phyloP scores from a whole-genome alignment of 805 yeast genomes.

The Barnettozyma siamensis region DNA sequence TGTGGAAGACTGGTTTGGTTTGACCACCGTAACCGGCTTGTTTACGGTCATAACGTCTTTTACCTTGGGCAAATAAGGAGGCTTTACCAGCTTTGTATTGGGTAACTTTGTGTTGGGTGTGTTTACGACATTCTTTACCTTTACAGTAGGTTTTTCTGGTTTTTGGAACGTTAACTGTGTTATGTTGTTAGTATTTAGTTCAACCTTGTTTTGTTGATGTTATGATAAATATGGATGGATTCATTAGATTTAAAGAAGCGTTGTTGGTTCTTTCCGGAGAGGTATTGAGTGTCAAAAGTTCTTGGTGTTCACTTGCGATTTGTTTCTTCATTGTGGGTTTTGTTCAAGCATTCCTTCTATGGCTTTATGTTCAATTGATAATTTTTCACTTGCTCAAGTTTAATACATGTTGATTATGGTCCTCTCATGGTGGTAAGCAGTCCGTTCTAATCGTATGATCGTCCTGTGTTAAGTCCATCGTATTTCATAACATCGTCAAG shows the following conservation, averaged over 20 bases:
- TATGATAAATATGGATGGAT: neutral
- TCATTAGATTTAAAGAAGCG: neutral
- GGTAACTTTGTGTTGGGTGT: slow-evolving; percentile 99
- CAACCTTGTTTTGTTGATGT: neutral
- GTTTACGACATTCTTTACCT: slow-evolving; percentile 98
- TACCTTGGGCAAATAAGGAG: slow-evolving; percentile 98
- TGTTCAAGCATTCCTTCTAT: too few species aligned
- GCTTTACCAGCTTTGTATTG: slow-evolving; percentile 99
- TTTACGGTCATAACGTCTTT: slow-evolving; percentile 99
- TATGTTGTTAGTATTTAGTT: slow-evolving; percentile 21
- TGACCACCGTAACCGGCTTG: slow-evolving; percentile 99
- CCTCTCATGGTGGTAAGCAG: too few species aligned
- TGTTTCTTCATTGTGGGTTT: too few species aligned
- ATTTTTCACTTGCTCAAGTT: too few species aligned
- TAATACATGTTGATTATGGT: too few species aligned
- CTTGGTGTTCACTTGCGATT: too few species aligned
- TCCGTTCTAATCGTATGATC: too few species aligned
- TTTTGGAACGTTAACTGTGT: slow-evolving; percentile 98
- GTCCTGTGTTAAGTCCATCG: neutral
- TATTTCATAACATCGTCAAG: neutral
- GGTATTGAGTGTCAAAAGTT: too few species aligned
- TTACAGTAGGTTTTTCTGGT: slow-evolving; percentile 99
- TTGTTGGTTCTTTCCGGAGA: neutral
- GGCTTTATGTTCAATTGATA: too few species aligned
- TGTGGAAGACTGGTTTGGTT: slow-evolving; percentile 99